A percentile compares a stretch with the other conserved stretches of the same genome.
These are phyloP conservation scores for Saccharomyces cerevisiae DNA, from an alignment of 805 yeast species.

Conservation along the genomic window DNA sequence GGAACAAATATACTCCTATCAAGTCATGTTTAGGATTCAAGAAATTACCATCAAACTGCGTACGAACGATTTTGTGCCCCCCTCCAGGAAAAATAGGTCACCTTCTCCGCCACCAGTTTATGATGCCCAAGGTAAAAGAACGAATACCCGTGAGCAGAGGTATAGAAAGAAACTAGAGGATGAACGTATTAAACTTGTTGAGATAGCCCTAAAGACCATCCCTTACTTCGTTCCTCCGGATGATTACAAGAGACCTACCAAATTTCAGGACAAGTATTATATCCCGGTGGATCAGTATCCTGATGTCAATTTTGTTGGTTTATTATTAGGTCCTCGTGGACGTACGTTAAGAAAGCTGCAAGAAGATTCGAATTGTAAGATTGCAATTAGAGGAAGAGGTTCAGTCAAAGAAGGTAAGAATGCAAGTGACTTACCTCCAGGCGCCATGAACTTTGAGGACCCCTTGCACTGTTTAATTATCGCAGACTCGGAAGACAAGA, in stretches of 20 bases:
- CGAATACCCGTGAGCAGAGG: slow-evolving; percentile 72
- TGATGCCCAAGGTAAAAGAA: slow-evolving; percentile 74
- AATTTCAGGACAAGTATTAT: slow-evolving; percentile 70
- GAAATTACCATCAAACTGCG: slow-evolving; percentile 62
- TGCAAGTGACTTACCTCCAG: slow-evolving; percentile 38
- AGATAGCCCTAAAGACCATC: slow-evolving; percentile 57
- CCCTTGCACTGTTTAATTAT: slow-evolving; percentile 83
- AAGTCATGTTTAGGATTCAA: slow-evolving; percentile 61
- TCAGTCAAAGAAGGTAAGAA: slow-evolving; percentile 88
- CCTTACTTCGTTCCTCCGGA: slow-evolving; percentile 76
- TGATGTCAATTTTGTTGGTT: slow-evolving; percentile 85
- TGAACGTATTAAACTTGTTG: slow-evolving; percentile 76
- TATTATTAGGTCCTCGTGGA: slow-evolving; percentile 91
- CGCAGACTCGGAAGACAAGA: slow-evolving; percentile 71
- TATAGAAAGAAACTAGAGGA: slow-evolving; percentile 55
- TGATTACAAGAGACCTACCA: slow-evolving; percentile 64
- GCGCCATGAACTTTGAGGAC: slow-evolving; percentile 57
- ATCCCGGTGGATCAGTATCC: slow-evolving; percentile 85
- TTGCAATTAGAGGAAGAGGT: slow-evolving; percentile 91
- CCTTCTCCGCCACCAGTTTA: slow-evolving; percentile 92
- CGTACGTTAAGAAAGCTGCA: slow-evolving; percentile 76
- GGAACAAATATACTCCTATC: slow-evolving; percentile 76
- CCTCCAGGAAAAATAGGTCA: slow-evolving; percentile 44
- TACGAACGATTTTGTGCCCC: slow-evolving; percentile 42
- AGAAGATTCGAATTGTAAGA: slow-evolving; percentile 76